These are phyloP conservation scores for Jasminum sambac DNA, from an alignment of 257 asterid genomes.

Conservation along the genomic window DNA sequence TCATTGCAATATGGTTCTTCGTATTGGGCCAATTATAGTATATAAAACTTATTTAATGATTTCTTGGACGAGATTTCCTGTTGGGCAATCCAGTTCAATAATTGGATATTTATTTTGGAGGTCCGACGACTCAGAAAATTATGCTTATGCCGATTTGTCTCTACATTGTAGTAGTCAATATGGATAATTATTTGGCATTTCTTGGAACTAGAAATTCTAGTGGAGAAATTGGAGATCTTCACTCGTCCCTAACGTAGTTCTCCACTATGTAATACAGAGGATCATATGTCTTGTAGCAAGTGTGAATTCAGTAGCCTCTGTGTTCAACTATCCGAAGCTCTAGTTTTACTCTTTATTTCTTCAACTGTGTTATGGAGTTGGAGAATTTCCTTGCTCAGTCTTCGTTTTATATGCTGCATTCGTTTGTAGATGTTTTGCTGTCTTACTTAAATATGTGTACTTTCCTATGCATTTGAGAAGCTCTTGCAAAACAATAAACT, in stretches of 20 bases:
- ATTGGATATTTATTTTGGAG: slow-evolving; percentile 9
- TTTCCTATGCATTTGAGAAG: background rate
- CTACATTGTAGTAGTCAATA: slow-evolving; percentile 29
- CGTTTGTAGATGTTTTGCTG: background rate
- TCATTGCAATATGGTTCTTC: slow-evolving; percentile 3
- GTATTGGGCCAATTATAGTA: slow-evolving; percentile 11
- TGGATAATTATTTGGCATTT: slow-evolving; percentile 17
- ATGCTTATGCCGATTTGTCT: slow-evolving; percentile 22
- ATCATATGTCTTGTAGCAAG: background rate
- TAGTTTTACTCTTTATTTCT: background rate
- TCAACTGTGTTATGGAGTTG: background rate
- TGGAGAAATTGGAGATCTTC: slow-evolving; percentile 18
- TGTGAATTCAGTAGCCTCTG: background rate
- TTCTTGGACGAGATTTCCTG: slow-evolving; percentile 7
- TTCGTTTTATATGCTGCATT: background rate
- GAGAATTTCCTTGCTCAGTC: background rate
- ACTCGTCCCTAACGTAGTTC: background rate
- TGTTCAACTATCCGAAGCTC: background rate
- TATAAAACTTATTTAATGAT: slow-evolving; percentile 7
- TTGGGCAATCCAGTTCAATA: background rate
- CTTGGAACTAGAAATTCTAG: slow-evolving; percentile 23
- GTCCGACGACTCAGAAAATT: slow-evolving; percentile 17
- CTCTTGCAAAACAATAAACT: too few species aligned
- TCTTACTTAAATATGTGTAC: background rate
- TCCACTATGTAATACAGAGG: background rate